Evolutionary conservation across 2,329 filamentous ascomycete species (phyloP).

Genomic region (Niveomyces coronatus): DNA sequence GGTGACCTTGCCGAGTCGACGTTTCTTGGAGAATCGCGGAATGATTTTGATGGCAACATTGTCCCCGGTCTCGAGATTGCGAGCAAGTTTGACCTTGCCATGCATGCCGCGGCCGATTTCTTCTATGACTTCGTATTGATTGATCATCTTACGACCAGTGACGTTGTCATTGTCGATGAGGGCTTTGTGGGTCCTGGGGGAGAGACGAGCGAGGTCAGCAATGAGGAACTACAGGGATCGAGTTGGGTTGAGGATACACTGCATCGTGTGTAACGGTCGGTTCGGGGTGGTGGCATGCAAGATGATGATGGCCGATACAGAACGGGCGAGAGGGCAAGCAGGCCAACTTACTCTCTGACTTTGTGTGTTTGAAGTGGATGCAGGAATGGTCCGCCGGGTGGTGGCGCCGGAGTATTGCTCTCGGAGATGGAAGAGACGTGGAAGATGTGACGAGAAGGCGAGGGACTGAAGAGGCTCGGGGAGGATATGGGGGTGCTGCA

Average conservation of each 20-base stretch:
- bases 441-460: conserved; percentile 30
- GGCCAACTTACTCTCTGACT: conserved; percentile 63
- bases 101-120: conserved; percentile 94
- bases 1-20: conserved; percentile 76
- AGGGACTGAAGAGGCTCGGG: conserved; percentile 50
- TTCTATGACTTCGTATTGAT: conserved; percentile 94
- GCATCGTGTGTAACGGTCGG: conserved; percentile 3
- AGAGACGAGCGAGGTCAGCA: conserved; percentile 5
- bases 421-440: conserved; percentile 38
- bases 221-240: too few relatives aligned
- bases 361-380: conserved; percentile 63
- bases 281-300: conserved; percentile 1
- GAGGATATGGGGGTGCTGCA: conserved; percentile 50
- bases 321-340: conserved; percentile 5
- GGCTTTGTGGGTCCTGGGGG: conserved; percentile 68
- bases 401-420: conserved; percentile 39
- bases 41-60: conserved; percentile 98
- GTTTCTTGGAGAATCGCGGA: conserved; percentile 85
- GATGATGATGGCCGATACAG: conserved; percentile 4
- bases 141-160: conserved; percentile 91
- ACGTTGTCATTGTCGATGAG: conserved; percentile 81
- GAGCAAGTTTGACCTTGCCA: conserved; percentile 92
- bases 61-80: conserved; percentile 63
- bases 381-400: conserved; percentile 48
- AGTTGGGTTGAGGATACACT: conserved; percentile 1